Base-by-base conservation (phyloP, 2,329 filamentous ascomycete species). In the Aspergillus sergii region DNA sequence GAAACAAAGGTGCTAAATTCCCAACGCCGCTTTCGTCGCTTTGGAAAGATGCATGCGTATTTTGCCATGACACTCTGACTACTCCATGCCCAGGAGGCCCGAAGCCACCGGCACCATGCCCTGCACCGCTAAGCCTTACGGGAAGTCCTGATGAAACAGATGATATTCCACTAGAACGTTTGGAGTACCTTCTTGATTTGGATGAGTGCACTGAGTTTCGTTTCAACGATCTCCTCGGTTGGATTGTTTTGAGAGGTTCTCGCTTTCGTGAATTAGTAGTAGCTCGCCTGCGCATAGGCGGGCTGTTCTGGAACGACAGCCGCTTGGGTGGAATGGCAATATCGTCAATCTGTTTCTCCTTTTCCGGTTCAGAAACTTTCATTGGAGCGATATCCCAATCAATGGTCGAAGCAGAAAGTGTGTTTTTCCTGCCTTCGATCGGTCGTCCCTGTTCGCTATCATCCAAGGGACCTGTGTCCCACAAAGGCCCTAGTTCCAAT, bases 81-180 rank as follows among this genome's bases (percentile, higher is more conserved):
- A 74, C 59, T n/a, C 74, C 75, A 60, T 75, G 71, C 11, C 76
- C 74, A 5, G 75, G 70, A 36, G 75, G 73, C n/a, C 75, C 73
- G 19, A 79, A 73, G 4, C 77, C 76, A 46, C 79, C 78, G 3
- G 76, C 75, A 5, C 79, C 79, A 66, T 80, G 78, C 3, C 78
- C 78, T 21, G 78, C 78, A 21, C 79, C 79, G 58, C 78, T 80
- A 21, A 77, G 68, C 60, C 79, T 70, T n/a, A 76, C 68, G 0
- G 79, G 78, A 36, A 80, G 68, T 11, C 78, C 78, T 7, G 76
- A 69, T 26, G 76, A 74, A 30, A 77, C 68, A 19, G 74, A 69
- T 6, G 76, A 78, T 21, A 79, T 74, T 5, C 77, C 76, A 61
- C 77, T 79, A 0, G 76, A 78, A 26, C 75, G 75, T 60, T 72